Base-by-base conservation (phyloP, 805 yeast genomes). In the Ogataea saltuana region DNA sequence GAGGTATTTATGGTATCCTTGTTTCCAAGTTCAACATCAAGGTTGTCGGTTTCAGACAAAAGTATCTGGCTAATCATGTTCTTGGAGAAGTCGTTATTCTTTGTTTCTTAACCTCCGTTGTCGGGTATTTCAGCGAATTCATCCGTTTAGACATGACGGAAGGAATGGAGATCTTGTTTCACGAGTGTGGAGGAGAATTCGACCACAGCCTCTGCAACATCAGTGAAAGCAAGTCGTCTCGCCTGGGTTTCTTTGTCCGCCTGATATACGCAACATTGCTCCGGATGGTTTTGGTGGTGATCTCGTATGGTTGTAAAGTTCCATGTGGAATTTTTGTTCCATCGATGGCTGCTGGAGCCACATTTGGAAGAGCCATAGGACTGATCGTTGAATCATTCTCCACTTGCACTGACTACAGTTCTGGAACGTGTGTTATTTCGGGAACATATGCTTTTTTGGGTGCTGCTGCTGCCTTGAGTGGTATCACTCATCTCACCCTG, bases 271-370 rank as follows among this genome's bases (percentile, higher is more conserved):
- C 97, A 0, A 85, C 96, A 0, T 50, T 80, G 0, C 65, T 88
- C 4, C 72, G 99, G 43, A 78, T 83, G 68, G 50, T 74, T 0
- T 71, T 93, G 38, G 87, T 93, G 20, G 76, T 89, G 20, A 71
- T 93, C 12, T 85, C 98, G 0, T 93, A 95, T 61, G 97, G 97
- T 2, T 82, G 89, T 49, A 88, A 85, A 64, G 90, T 91, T 0
- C 99, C 99, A 0, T 95, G 97, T n/a, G 99, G 99, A 12, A 88
- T 91, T 5, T 85, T 93, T 65, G 95, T 93, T 41, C 99, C 99
- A 2, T 86, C 96, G 1, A 88, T 93, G 95, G 90, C 96, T 0
- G 85, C 89, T 1, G 99, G 99, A 17, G 97, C 98, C 0, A 80
- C 96, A 0, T 85, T 88, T 64, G 99, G 99, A 6, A 74, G 97